Evolutionary conservation across 805 yeast species (phyloP).

Genomic region (Monosporozyma aerobia): DNA sequence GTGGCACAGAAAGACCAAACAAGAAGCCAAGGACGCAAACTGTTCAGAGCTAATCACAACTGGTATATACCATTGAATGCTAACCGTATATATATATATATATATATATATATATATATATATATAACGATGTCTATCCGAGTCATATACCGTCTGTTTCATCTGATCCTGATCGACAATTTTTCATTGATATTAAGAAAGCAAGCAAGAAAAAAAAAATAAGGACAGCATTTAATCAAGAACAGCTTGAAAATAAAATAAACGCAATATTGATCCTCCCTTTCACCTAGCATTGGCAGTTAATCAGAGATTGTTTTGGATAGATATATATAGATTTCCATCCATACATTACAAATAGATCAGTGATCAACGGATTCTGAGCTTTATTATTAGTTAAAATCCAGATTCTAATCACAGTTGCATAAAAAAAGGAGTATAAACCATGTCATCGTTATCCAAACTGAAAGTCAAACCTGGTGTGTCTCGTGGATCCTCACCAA

Average conservation of each 20-base stretch:
- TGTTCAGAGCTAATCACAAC: neutral
- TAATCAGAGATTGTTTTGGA: neutral
- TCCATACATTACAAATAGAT: neutral
- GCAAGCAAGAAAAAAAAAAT: too few species aligned
- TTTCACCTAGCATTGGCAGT: neutral
- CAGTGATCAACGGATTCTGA: neutral
- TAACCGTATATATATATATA: too few species aligned
- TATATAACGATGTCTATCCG: too few species aligned
- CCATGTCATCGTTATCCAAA: constrained; percentile 3
- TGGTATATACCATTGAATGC: too few species aligned
- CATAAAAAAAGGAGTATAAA: neutral
- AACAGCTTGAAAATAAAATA: too few species aligned
- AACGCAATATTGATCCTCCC: too few species aligned
- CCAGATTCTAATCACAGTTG: neutral
- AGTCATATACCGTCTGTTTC: neutral
- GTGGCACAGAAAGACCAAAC: neutral
- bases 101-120: too few species aligned
- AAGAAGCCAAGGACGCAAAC: neutral
- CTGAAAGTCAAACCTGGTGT: neutral
- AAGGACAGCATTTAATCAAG: too few species aligned
- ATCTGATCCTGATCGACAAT: too few species aligned
- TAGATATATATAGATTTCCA: neutral
- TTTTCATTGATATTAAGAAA: too few species aligned
- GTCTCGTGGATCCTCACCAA: neutral
- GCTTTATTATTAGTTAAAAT: neutral